phyloP scores from a whole-genome alignment of 371 early-diverging fungal species.

The Mucor circinelloides region DNA sequence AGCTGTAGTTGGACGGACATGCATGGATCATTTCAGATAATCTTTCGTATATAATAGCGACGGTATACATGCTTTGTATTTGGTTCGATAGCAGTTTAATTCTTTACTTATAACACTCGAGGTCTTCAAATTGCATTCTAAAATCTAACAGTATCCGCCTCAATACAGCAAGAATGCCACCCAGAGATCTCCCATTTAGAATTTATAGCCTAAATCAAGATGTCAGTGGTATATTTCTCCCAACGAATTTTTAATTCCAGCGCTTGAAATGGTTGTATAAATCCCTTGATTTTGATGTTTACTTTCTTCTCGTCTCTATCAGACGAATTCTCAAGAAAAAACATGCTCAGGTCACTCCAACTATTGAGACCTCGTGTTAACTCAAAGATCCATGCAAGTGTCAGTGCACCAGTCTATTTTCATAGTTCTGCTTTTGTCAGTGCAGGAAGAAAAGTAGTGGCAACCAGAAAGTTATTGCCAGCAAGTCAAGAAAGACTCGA shows the following conservation, averaged over 20 bases:
- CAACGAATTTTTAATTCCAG: background rate
- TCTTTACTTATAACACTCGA: no score
- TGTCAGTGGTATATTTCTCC: background rate
- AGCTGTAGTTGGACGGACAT: no score
- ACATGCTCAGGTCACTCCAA: background rate
- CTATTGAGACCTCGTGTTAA: background rate
- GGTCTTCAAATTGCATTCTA: no score
- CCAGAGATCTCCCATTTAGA: no score
- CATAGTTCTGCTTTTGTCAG: slow-evolving; percentile 1
- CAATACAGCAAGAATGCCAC: no score
- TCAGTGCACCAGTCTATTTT: background rate
- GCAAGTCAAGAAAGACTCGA: slow-evolving; percentile 24
- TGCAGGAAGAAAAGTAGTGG: slow-evolving; percentile 22
- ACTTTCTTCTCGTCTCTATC: background rate
- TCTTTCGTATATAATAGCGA: no score
- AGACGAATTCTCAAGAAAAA: background rate
- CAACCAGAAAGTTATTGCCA: slow-evolving; percentile 37
- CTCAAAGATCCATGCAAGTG: background rate
- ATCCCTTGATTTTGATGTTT: background rate
- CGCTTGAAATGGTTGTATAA: background rate
- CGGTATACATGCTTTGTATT: no score
- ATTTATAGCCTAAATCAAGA: background rate
- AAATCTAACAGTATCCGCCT: no score
- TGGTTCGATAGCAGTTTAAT: no score
- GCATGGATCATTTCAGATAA: no score